Conservation (phyloP, 139 green algal genomes). For the Astrephomene gubernaculifera region DNA sequence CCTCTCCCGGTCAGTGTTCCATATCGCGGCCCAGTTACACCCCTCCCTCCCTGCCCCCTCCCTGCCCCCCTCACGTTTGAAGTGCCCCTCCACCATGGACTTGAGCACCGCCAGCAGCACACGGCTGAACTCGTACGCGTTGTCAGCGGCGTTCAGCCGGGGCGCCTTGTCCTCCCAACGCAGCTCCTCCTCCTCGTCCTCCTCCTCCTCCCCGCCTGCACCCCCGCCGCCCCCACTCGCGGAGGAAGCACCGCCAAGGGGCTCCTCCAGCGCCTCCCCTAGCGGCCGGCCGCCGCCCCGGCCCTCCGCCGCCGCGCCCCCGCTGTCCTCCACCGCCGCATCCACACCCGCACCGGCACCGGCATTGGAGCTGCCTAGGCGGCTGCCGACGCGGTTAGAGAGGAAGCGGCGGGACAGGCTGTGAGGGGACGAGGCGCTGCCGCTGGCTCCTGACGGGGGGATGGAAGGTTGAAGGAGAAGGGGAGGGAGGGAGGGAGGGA, state of each 20-base stretch:
- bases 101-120: constrained; percentile 31
- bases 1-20: no score
- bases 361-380: no score
- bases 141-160: constrained; percentile 39
- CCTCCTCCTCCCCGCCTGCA: neutral
- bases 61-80: constrained; percentile 20
- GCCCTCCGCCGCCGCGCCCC: neutral
- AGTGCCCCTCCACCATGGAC: constrained; percentile 47
- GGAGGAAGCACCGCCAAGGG: neutral
- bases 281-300: neutral
- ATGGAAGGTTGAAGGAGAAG: no score
- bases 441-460: no score
- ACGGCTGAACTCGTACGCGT: constrained; percentile 16
- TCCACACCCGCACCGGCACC: no score
- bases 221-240: neutral
- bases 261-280: neutral
- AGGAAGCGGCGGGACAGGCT: no score
- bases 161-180: constrained; percentile 21
- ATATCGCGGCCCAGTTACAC: no score
- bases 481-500: no score
- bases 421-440: no score
- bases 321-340: neutral
- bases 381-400: no score
- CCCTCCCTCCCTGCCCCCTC: neutral
- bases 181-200: constrained; percentile 45